Base-by-base conservation (phyloP, 202 grass and related monocot genomes). In the Schoenoplectus triqueter region DNA sequence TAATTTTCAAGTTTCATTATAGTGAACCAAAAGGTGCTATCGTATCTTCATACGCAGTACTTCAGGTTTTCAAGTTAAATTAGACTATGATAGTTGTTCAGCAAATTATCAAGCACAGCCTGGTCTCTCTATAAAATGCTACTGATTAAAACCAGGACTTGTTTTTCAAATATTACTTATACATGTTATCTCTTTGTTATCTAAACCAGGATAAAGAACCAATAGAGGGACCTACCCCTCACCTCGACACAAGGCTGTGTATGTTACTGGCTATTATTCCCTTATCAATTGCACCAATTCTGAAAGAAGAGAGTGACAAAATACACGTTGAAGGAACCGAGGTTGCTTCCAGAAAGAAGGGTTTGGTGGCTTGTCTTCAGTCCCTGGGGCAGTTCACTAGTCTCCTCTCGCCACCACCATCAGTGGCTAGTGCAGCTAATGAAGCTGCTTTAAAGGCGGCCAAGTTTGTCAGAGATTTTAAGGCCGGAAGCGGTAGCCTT, bases 231-330 rank as follows among this genome's bases (percentile, higher is more conserved):
- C 96, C 96, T 80, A 82, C 87, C 78, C 96, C 96, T 61, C 91
- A 95, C 62, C 92, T 95, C 46, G 96, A 99, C 55, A 73, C 93
- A 55, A 93, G 96, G 82, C 62, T 99, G 73, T 99, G 91, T 87
- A 85, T 99, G 86, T 80, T 99, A 19, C 87, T 99, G 71, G 89
- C 96, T 75, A 87, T 96, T 81, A 89, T 96, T 85, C 96, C 96
- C 60, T 86, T 95, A 87, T 86, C 90, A 59, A 87, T 99, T 85
- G 78, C 70, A 76, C 83, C 84, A 49, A 87, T 99, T 88, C 62
- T 99, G 65, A 92, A 96, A 88, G 96, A 95, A 86, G 96, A 99
- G 83, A 77, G 57, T 68, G 88, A 99, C 64, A 61, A 19, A 44
- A 46, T 80, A 80, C 83, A 57, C 85, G 40, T 71, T 73, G 84